Evolutionary conservation across 2,329 filamentous ascomycete species (phyloP), one percentile per base, ranked within the genome.

Genomic region (Colletotrichum nymphaeae): DNA sequence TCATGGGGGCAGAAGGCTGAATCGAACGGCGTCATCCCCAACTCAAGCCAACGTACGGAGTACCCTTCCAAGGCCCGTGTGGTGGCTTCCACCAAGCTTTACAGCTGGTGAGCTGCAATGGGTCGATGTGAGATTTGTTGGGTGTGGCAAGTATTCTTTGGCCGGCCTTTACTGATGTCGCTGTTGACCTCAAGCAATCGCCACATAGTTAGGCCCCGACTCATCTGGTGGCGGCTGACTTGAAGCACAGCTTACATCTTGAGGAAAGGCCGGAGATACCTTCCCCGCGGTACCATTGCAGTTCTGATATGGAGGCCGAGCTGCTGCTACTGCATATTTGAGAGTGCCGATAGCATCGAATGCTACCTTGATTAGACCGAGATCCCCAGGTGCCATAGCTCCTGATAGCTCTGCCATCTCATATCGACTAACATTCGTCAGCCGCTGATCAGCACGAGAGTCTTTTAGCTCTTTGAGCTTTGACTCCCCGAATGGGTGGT

Each of bases 1-100:
- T 35, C 37, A 59, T 59, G n/a, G 37, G 58, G 53, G 52, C 42
- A 58, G 42, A 26, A 46, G 16, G 9, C 32, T 30, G 42, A 57
- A 56, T 28, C 52, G 59, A 35, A 37, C 69, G 65, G 69, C 37
- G 58, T 63, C 22, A 9, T 22, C 65, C 52, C 52, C 57, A 59
- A 14, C n/a, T 53, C 24, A 69, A 53, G 42, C 58, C 24, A 69
- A 53, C 42, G 30, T 32, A 32, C 30, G 30, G 30, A 32, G 32
- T 37, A 22, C 19, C 24, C 4, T 32, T 49, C 24, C 2, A 24
- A 5, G 22, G 32, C 14, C 59, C 49, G 19, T 4, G 42, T 28
- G 63, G 37, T 59, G 35, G 30, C 32, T n/a, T 22, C 19, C 22
- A 59, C 28, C 57, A 35, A 16, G 16, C 14, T 35, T 26, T 16